Conservation (phyloP, 768 basidiomycete species). For the Cystofilobasidium ferigula region DNA sequence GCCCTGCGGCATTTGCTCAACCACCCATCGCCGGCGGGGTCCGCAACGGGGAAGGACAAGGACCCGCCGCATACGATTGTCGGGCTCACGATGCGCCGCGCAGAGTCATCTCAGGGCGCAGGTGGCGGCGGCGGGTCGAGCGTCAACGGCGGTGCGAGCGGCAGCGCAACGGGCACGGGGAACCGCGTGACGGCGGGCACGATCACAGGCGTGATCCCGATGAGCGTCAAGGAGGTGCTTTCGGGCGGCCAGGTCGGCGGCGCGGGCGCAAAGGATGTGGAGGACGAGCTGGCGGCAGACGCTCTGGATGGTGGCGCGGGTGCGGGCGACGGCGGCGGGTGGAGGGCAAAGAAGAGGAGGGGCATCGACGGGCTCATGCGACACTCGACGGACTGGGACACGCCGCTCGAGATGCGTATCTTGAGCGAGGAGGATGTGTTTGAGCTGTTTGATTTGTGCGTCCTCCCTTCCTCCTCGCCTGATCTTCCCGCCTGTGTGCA, state of each 20-base stretch:
- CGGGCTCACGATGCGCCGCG: not conserved
- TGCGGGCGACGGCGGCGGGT: not conserved
- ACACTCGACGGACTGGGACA: slow-evolving; percentile 17
- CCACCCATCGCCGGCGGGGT: not conserved
- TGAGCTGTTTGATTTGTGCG: slow-evolving; percentile 27
- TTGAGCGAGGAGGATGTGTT: slow-evolving; percentile 23
- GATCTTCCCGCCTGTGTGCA: no score
- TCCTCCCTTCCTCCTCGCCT: not conserved
- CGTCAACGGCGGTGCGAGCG: not conserved
- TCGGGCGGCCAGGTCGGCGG: not conserved
- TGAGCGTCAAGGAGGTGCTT: not conserved
- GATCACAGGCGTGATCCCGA: not conserved
- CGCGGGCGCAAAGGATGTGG: no score
- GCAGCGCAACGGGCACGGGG: no score
- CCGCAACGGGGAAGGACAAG: not conserved
- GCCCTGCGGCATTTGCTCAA: not conserved
- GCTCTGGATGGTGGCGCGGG: not conserved
- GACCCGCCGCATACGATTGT: not conserved
- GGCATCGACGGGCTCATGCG: not conserved
- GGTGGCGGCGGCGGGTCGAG: not conserved
- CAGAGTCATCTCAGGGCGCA: no score
- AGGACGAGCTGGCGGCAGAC: no score
- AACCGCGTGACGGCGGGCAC: not conserved
- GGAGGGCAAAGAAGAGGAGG: not conserved
- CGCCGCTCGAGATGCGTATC: slow-evolving; percentile 27